phyloP scores from a whole-genome alignment of 805 yeast species.

The Candida methanosorbosa region DNA sequence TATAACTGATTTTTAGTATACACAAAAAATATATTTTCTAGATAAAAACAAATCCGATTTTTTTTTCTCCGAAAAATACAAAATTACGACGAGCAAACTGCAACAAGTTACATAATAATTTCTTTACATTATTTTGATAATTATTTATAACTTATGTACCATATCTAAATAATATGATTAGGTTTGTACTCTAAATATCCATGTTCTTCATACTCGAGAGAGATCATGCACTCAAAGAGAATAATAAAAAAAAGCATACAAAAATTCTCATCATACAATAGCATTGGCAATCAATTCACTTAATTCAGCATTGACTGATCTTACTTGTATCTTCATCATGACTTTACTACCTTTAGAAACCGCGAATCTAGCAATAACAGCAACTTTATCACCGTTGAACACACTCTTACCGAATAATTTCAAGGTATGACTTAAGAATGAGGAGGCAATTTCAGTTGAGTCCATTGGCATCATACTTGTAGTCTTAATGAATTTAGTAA shows the following conservation, averaged over 20 bases:
- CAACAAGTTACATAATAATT: neutral
- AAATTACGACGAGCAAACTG: too few species aligned
- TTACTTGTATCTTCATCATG: constrained; percentile 52
- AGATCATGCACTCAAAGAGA: too few species aligned
- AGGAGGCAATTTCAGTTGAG: constrained; percentile 56
- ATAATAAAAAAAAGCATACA: too few species aligned
- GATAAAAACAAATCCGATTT: too few species aligned
- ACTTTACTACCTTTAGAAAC: constrained; percentile 36
- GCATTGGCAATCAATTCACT: constrained; percentile 44
- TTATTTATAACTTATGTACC: neutral
- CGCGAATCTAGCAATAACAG: constrained; percentile 40
- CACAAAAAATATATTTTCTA: too few species aligned
- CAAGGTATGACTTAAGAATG: constrained; percentile 55
- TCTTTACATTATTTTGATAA: too few species aligned
- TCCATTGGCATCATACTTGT: constrained; percentile 70
- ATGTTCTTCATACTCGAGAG: too few species aligned
- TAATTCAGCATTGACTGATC: constrained; percentile 42
- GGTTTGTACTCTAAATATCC: too few species aligned
- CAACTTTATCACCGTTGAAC: constrained; percentile 46
- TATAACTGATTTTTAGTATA: too few species aligned
- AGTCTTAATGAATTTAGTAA: constrained; percentile 38
- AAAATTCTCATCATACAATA: constrained; percentile 21
- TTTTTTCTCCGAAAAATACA: too few species aligned
- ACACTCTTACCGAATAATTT: constrained; percentile 78
- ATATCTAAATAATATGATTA: neutral